Evolutionary conservation across 768 basidiomycete species (phyloP), one percentile per base, ranked within the genome.

Genomic region (Candolleomyces aberdarensis): DNA sequence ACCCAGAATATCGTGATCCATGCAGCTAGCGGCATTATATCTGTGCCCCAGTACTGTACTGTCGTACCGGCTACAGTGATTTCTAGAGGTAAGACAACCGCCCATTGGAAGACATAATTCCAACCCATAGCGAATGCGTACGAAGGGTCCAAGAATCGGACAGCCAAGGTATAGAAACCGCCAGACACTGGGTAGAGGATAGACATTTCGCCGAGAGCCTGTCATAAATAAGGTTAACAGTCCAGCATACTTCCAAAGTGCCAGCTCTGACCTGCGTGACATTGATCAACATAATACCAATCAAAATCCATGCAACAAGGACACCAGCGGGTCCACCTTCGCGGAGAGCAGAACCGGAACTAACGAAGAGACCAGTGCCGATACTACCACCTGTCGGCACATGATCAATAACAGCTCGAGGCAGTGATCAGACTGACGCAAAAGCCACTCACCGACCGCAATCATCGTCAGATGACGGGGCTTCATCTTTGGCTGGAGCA

Each of bases 71-170:
- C 80, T 10, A 81, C 78, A 2, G 78, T 79, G 19, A 80, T 76
- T 69, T 81, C 78, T 31, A 81, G 66, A 2, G 78, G 80, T 41
- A 81, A 69, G 1, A 75, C 75, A 22, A 78, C 63, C 17, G 75
- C 78, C 80, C 80, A 81, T 74, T 79, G 78, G 49, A 81, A 72
- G 47, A 75, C 72, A 60, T 81, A 81, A 53, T 81, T 81, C 80
- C 80, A 81, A 2, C 80, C 80, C 80, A 81, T 81, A 47, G 78
- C 76, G 57, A 80, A 80, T 36, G 78, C 78, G 61, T 79, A 81
- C 13, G 78, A 74, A 44, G 80, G 80, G 56, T 81, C 80, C 62
- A 80, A 69, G 66, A 81, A 80, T 29, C 78, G 78, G 65, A 71
- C 68, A 50, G 80, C 76, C 41, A 80, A 71, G 36, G 79, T 79